Evolutionary conservation across 2,329 filamentous ascomycete species (phyloP), one percentile per base, ranked within the genome.

Genomic region (Botrytis tulipae): DNA sequence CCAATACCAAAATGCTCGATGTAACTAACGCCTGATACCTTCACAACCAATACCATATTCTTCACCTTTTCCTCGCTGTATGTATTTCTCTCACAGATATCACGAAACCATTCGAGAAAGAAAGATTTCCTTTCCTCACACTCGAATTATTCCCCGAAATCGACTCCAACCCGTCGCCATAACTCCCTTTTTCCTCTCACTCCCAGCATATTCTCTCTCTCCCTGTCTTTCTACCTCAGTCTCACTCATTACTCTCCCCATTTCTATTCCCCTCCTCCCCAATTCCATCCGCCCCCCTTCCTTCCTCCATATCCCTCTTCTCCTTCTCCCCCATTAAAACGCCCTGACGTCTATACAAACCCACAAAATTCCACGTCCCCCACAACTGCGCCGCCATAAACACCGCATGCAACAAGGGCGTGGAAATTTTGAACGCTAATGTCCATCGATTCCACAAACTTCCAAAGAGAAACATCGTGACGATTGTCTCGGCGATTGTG

Each of bases 391-490:
- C 83, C 0, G 81, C 78, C 0, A 80, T 82, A 74, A 86, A 86
- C 0, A 84, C 78, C 18, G 81, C 44, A 74, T 86, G 84, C 4
- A 86, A 75, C 7, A 85, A 75, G 0, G 84, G 84, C 0, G 83
- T 85, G 18, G 81, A 77, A 16, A 86, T 72, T 73, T 84, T 85
- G 77, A 86, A 85, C 0, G 79, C 80, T 2, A 85, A 70, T 12
- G 82, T 81, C 84, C 84, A 85, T 1, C 80, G 75, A 46, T 78
- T 42, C 84, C 84, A 86, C 1, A 84, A 74, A 63, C 76, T 81
- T 5, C 83, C 84, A 73, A 85, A 85, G 0, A 86, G 78, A 57
- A 80, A 84, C 81, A 85, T 84, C 1, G 83, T 83, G 29, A 84
- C 79, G 1, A 84, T 78, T 0, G 84, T 85, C 74, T 85, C 84